These are phyloP conservation scores for Thielaviopsis cerberus DNA, from an alignment of 2,329 filamentous ascomycete species.

Conservation along the genomic window DNA sequence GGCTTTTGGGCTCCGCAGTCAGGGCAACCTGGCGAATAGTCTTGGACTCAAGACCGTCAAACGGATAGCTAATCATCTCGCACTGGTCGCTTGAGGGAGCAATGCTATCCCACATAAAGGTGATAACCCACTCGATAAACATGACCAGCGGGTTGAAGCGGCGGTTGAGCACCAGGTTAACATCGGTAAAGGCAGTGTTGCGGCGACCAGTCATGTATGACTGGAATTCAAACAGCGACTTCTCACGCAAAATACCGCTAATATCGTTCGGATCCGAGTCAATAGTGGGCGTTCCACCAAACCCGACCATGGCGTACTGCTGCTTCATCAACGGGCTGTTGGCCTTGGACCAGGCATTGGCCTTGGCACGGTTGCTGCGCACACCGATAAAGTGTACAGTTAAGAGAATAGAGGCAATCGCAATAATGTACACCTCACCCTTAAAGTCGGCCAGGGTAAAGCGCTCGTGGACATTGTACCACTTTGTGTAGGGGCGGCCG, in stretches of 20 bases:
- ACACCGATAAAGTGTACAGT: conserved; percentile 67
- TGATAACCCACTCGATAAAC: conserved; percentile 44
- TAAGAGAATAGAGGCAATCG: conserved; percentile 55
- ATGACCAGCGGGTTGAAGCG: conserved; percentile 61
- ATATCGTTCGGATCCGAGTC: conserved; percentile 23
- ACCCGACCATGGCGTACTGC: conserved; percentile 81
- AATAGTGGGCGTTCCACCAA: conserved; percentile 35
- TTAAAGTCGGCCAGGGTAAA: conserved; percentile 69
- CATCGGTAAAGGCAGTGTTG: conserved; percentile 80
- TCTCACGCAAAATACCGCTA: conserved; percentile 53
- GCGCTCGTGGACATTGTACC: conserved; percentile 94
- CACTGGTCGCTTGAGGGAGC: conserved; percentile 49
- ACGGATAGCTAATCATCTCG: conserved; percentile 66
- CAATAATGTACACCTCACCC: conserved; percentile 66
- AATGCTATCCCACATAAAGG: conserved; percentile 67
- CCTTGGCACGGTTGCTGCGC: conserved; percentile 59
- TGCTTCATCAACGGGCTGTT: conserved; percentile 52
- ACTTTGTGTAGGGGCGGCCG: conserved; percentile 61
- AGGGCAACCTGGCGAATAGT: conserved; percentile 50
- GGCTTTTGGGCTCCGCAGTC: conserved; percentile 33
- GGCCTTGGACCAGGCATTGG: conserved; percentile 60
- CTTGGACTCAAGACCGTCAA: conserved; percentile 76
- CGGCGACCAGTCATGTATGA: conserved; percentile 80
- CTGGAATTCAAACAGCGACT: conserved; percentile 67
- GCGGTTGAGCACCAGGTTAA: conserved; percentile 66